Evolutionary conservation across 2,329 filamentous ascomycete genomes (phyloP).

Genomic region (Calonectria honghensis): DNA sequence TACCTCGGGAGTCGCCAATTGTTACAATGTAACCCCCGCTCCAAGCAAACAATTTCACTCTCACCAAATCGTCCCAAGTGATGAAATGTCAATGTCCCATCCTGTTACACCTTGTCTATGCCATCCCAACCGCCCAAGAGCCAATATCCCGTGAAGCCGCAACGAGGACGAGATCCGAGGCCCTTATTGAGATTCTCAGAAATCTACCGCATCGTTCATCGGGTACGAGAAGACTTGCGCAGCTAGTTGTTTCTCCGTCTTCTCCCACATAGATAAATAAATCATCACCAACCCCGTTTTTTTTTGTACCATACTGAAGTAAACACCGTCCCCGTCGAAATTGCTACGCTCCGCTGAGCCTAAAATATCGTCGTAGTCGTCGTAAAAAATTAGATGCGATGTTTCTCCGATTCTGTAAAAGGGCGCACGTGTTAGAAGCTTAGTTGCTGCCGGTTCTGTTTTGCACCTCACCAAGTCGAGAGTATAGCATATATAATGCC

Average conservation of each 20-base stretch:
- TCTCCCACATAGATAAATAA: conserved; percentile 39
- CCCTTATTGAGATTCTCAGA: neutral
- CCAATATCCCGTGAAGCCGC: conserved; percentile 37
- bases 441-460: conserved; percentile 51
- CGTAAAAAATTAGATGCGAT: conserved; percentile 61
- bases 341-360: conserved; percentile 31
- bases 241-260: conserved; percentile 21
- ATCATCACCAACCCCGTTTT: conserved; percentile 40
- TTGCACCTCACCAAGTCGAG: conserved; percentile 85
- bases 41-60: conserved; percentile 50
- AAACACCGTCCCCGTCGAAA: conserved; percentile 38
- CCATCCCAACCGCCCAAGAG: conserved; percentile 48
- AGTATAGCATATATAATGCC: conserved; percentile 99
- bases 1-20: conserved; percentile 48
- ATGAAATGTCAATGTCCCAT: conserved; percentile 56
- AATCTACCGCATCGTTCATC: conserved; percentile 9
- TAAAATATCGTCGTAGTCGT: conserved; percentile 44
- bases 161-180: conserved; percentile 22
- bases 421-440: conserved; percentile 54
- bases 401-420: conserved; percentile 66
- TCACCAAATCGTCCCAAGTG: conserved; percentile 51
- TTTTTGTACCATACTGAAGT: conserved; percentile 43
- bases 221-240: conserved; percentile 35
- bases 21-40: conserved; percentile 46
- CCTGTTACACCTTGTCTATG: conserved; percentile 58